Base-by-base conservation (phyloP, 2,329 filamentous ascomycete genomes). In the Microcyclospora tardicrescens region DNA sequence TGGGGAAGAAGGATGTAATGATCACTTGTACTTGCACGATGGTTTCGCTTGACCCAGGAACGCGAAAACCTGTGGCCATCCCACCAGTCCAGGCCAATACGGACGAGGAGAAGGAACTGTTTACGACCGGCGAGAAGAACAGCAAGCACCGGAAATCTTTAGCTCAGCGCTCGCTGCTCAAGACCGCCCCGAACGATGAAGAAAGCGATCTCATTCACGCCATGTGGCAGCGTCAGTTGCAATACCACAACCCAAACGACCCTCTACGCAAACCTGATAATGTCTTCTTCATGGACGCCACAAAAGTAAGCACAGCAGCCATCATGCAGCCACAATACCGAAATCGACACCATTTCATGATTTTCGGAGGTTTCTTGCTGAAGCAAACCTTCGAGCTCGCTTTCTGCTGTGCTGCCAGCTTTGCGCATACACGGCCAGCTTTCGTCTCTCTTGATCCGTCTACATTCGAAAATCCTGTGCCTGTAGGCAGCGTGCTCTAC, bases 311-410 rank as follows among this genome's bases (percentile, higher is more conserved):
- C 50, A 77, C 77, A 2, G 77, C 80, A 10, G 73, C 71, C 49
- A 82, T 85, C 47, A 84, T 84, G 80, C 79, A 84, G 55, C 81
- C 81, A 0, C 78, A 81, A 57, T 73, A 77, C 56, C 71, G 77
- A 35, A 80, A 80, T 57, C 61, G 76, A 34, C 43, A 48, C n/a
- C 77, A 81, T 51, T 81, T 81, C 57, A 83, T 84, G 79, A 82
- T 85, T 39, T 85, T 84, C 51, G 81, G 81, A 37, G 81, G 81
- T 11, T 84, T 79, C 55, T 69, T 84, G 10, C 66, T 85, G 10
- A 81, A 82, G 54, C 76, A 81, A 52, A 81, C 79, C 0, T 84
- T 84, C 50, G 81, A 85, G 59, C 68, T 84, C 6, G 80, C 81
- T 1, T 85, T 84, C 61, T 83, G 79, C 56, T 81, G 78, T 52